These are phyloP conservation scores for Helianthus annuus DNA, from an alignment of 129 eudicot species.

Conservation along the genomic window HanXRQr2.0-SUNRISE NC_035440.2:36823443-36823942, in stretches of 20 bases:
- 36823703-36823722: constrained; percentile 66
- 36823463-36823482: constrained; percentile 45
- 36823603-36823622: constrained; percentile 54
- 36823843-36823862: background rate
- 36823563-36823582: constrained; percentile 26
- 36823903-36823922: too few species aligned
- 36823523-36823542: background rate
- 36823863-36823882: background rate
- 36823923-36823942: too few species aligned
- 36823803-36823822: background rate
- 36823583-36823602: constrained; percentile 39
- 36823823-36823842: background rate
- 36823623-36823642: constrained; percentile 53
- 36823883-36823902: too few species aligned
- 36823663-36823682: constrained; percentile 70
- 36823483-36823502: background rate
- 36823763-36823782: constrained; percentile 39
- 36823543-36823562: constrained; percentile 48
- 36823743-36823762: constrained; percentile 45
- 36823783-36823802: background rate
- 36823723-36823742: constrained; percentile 73
- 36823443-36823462: constrained; percentile 71
- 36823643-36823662: constrained; percentile 56
- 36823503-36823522: background rate
- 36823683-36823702: constrained; percentile 82